Percentiles rank a stretch among this genome's conserved stretches.
phyloP scores from a whole-genome alignment of 768 basidiomycete genomes.

The Leucocoprinus birnbaumii region DNA sequence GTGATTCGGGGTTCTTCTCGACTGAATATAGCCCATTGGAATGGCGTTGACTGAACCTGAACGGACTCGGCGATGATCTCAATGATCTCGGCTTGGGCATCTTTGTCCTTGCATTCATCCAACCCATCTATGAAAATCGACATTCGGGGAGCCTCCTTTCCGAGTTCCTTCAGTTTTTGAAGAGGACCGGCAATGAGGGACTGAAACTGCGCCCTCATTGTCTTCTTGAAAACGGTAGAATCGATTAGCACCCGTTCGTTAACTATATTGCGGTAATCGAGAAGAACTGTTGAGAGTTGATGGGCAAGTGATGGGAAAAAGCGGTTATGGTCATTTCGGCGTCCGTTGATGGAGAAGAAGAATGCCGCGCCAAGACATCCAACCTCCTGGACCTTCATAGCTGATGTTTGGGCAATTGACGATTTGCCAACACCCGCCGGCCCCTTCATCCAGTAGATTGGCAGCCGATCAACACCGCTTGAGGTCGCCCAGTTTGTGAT shows the following conservation, averaged over 20 bases:
- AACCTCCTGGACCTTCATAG: background rate
- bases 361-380: slow-evolving; percentile 4
- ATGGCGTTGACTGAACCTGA: background rate
- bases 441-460: slow-evolving; percentile 4
- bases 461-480: background rate
- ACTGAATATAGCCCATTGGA: slow-evolving; percentile 1
- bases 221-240: background rate
- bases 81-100: slow-evolving; percentile 1
- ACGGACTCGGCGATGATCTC: background rate
- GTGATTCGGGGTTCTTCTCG: background rate
- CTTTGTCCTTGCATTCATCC: background rate
- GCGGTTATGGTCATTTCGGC: background rate
- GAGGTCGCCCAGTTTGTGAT: background rate
- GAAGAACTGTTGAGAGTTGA: slow-evolving; percentile 3
- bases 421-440: slow-evolving; percentile 10
- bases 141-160: background rate
- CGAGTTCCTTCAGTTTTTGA: background rate
- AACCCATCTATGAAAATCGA: background rate
- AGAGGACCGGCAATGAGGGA: background rate
- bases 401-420: slow-evolving; percentile 1
- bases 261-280: background rate
- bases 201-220: background rate
- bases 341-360: slow-evolving; percentile 1
- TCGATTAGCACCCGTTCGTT: background rate
- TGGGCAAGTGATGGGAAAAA: slow-evolving; percentile 5